phyloP scores from a whole-genome alignment of 169 alveolate genomes.

The Amoebophrya sp. region DNA sequence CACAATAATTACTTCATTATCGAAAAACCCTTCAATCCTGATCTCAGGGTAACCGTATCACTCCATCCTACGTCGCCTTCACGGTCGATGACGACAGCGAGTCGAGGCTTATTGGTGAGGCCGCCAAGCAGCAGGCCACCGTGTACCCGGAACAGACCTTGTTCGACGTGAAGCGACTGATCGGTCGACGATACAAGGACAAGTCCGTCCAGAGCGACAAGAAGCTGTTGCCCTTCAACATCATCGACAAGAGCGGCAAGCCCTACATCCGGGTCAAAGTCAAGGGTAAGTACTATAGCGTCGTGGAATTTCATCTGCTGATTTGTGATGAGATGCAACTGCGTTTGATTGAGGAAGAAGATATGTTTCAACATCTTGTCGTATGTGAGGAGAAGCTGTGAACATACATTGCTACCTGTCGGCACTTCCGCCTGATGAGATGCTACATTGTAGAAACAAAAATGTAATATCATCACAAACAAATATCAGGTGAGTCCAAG shows the following conservation, averaged over 20 bases:
- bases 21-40: background rate
- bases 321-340: too few relatives aligned
- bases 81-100: conserved; percentile 85
- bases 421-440: too few relatives aligned
- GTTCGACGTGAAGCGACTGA: conserved; percentile 91
- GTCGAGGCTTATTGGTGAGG: conserved; percentile 91
- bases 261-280: conserved; percentile 76
- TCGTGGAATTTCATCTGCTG: too few relatives aligned
- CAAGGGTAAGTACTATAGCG: conserved; percentile 69
- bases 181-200: conserved; percentile 89
- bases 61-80: conserved; percentile 98
- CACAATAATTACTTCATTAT: background rate
- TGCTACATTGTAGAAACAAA: too few relatives aligned
- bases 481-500: conserved; percentile 62
- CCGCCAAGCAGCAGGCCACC: conserved; percentile 90
- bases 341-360: too few relatives aligned
- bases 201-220: conserved; percentile 82
- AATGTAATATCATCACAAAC: too few relatives aligned
- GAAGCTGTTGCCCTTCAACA: conserved; percentile 86
- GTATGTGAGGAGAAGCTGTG: too few relatives aligned
- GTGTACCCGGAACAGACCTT: conserved; percentile 87
- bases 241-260: conserved; percentile 59
- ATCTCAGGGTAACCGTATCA: conserved; percentile 88
- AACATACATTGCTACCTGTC: too few relatives aligned
- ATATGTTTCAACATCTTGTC: too few relatives aligned